Base-by-base conservation (phyloP, 768 basidiomycete genomes). In the Mycena maculata region DNA sequence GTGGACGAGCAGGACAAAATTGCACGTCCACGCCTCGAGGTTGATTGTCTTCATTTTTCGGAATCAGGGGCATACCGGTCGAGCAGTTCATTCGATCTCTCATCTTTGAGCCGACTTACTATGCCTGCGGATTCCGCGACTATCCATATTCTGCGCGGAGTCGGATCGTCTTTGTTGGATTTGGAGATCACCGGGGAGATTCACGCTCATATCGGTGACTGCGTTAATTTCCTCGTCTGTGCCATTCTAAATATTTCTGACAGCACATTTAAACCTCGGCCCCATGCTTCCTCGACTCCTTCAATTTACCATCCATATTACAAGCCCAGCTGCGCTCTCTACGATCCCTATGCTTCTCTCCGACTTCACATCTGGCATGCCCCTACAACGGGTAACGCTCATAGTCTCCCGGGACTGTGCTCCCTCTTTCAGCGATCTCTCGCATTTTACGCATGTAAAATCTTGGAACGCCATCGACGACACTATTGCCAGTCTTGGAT, bases 391-490 rank as follows among this genome's bases (percentile, higher is more conserved):
- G 18, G 9, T 65, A 7, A 49, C 63, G 15, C 45, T 65, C 39
- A 25, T 49, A 4, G 48, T 52, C 28, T 52, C 48, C 55, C 63
- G 63, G 39, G 63, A 65, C 31, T 65, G 63, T 22, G 63, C 63
- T 10, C 55, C 63, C 25, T 27, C 28, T 18, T 30, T 6, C 11
- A 18, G 11, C 16, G 60, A 60, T 27, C 27, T 54, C 41, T 15
- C 28, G 1, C 12, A 4, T 22, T 63, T 63, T 23, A 22, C 9
- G n/a, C 31, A 54, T 25, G 16, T 20, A 3, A 11, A 25, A 0
- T 18, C 1, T n/a, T 63, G 52, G 52, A 38, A 50, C n/a, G 47
- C 36, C 28, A 52, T 59, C 28, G 64, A 65, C 56, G 55, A 39
- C 4, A 13, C 20, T 13, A 16, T 62, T 31, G 38, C 39, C 2